phyloP scores from a whole-genome alignment of 2,329 filamentous ascomycete species.

The Gnomoniopsis smithogilvyi region DNA sequence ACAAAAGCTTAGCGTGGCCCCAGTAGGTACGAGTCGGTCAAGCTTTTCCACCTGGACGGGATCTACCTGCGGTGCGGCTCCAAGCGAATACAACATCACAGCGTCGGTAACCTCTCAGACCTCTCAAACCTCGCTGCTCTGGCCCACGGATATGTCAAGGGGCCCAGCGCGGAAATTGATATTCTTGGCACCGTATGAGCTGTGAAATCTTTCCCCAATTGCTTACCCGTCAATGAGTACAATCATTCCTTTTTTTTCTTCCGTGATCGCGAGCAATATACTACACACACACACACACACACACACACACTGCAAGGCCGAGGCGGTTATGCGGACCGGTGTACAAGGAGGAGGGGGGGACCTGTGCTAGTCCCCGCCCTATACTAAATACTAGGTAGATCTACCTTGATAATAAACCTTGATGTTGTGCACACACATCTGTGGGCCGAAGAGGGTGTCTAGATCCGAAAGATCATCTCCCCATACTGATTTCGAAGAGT shows the following conservation, averaged over 20 bases:
- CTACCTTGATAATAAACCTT: no score
- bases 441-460: not conserved
- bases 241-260: not conserved
- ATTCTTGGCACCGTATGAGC: not conserved
- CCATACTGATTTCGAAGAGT: not conserved
- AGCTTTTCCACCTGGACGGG: not conserved
- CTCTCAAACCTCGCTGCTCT: not conserved
- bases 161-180: not conserved
- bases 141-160: not conserved
- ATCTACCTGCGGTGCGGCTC: not conserved
- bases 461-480: not conserved
- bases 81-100: not conserved
- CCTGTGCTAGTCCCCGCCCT: no score
- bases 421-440: no score
- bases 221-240: not conserved
- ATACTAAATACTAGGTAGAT: no score
- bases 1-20: no score
- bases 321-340: no score
- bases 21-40: not conserved
- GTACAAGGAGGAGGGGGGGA: no score
- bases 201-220: not conserved
- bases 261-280: not conserved
- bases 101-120: not conserved
- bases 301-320: not conserved
- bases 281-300: no score